Evolutionary conservation across 768 basidiomycete species (phyloP), one percentile per base, ranked within the genome.

Genomic region (Chlorophyllum brunneum): DNA sequence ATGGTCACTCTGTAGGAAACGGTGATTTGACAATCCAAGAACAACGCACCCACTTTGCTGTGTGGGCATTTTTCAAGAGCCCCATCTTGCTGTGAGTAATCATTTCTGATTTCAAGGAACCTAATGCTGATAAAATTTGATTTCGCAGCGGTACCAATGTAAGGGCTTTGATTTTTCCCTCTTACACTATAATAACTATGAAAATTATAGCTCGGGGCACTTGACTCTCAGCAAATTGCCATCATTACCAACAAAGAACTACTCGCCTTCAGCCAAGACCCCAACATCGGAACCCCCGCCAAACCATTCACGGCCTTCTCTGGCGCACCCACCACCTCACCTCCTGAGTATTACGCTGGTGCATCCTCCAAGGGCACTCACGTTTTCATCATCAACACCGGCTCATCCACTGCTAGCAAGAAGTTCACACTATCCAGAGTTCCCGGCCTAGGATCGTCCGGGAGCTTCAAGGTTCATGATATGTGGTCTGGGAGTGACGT

Each of bases 31-130:
- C 76, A 1, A 65, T 75, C 22, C 60, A 74, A 53, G 79, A 81
- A 55, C 67, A 80, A 39, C 71, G 79, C 5, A 79, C 79, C 7
- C 80, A 81, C 64, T 81, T 81, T 51, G 77, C 79, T n/a, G 76
- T 71, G 23, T 81, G 80, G 80, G 67, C 66, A n/a, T 78, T 80
- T 60, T 62, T 81, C 56, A 81, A 81, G 59, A 80, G 78, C 53
- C 80, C 79, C 2, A 80, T 82, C 45, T 64, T 82, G n/a, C 63
- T 81, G 69, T 70, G 47, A 58, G 69, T 52, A 18, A 18, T 36
- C 18, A 39, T 33, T 37, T 18, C 26, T 26, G 24, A n/a, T 27
- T 26, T 11, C 30, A 16, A 13, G 3, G 16, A n/a, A 8, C 23
- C 1, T 6, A 22, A 37, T 5, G 11, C 26, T 53, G 36, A 46